Conservation (phyloP, 306 rosid genomes). For the Gastrolobium villosum region DNA sequence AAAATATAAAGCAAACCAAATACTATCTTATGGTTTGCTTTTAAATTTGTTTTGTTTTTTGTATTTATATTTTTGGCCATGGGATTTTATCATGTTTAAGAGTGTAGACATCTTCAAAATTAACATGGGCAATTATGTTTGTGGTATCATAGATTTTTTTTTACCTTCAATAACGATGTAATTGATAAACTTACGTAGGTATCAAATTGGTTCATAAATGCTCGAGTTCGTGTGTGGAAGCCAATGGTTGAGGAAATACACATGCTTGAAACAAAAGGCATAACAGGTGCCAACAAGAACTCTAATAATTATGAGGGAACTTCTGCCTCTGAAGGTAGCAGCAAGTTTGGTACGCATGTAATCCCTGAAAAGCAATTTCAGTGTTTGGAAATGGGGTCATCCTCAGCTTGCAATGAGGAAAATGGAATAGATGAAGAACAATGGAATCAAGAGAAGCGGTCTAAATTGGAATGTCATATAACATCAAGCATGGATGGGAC, state of each 20-base stretch:
- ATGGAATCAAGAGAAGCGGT: conserved; percentile 73
- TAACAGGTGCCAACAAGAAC: conserved; percentile 43
- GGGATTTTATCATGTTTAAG: neutral
- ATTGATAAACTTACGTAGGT: conserved; percentile 62
- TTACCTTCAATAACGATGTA: conserved; percentile 2
- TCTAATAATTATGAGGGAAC: conserved; percentile 46
- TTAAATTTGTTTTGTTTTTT: too few relatives aligned
- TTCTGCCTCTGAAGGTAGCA: conserved; percentile 45
- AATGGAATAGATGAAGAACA: conserved; percentile 44
- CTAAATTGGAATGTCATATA: conserved; percentile 61
- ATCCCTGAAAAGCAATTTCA: conserved; percentile 52
- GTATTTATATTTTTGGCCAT: neutral
- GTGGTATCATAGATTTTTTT: neutral
- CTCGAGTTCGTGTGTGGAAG: conserved; percentile 96
- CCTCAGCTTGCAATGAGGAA: conserved; percentile 37
- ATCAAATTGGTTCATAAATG: conserved; percentile 97
- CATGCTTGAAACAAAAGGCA: conserved; percentile 81
- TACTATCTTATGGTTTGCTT: neutral
- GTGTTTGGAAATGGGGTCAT: conserved; percentile 53
- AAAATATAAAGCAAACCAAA: neutral
- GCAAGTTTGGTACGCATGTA: conserved; percentile 30
- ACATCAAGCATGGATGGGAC: conserved; percentile 64
- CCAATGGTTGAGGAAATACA: conserved; percentile 99
- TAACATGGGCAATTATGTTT: neutral
- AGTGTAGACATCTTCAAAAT: neutral